phyloP scores from a whole-genome alignment of 148 eudicot species.

The Polygonum maritimum region DNA sequence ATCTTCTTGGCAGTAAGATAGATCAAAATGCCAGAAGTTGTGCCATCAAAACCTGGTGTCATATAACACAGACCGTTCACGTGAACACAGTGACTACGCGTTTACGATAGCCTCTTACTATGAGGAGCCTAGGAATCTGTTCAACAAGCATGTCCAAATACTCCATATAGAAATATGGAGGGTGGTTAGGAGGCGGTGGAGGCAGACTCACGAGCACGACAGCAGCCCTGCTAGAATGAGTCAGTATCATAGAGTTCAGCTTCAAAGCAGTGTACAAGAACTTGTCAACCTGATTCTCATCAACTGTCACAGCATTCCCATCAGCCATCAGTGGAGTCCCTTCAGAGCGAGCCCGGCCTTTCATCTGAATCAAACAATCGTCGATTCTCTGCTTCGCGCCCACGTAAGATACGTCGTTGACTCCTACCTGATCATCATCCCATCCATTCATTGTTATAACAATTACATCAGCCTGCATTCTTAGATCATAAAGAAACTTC shows the following conservation, averaged over 20 bases:
- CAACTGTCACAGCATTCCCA: slow-evolving; percentile 61
- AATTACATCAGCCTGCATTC: slow-evolving; percentile 94
- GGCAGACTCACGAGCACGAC: slow-evolving; percentile 95
- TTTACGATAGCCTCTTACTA: slow-evolving; percentile 83
- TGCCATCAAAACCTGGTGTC: neutral
- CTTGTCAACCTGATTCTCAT: slow-evolving; percentile 88
- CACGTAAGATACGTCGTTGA: slow-evolving; percentile 57
- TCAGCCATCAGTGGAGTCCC: slow-evolving; percentile 65
- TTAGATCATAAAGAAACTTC: slow-evolving; percentile 87
- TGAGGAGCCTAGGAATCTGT: slow-evolving; percentile 86
- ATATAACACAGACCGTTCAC: slow-evolving; percentile 16
- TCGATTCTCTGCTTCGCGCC: slow-evolving; percentile 57
- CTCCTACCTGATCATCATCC: slow-evolving; percentile 57
- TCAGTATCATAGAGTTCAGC: slow-evolving; percentile 67
- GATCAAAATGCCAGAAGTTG: too few species aligned
- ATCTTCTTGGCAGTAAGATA: neutral
- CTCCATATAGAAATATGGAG: slow-evolving; percentile 87
- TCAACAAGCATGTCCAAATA: slow-evolving; percentile 94
- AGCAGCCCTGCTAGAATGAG: slow-evolving; percentile 85
- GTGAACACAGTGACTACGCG: slow-evolving; percentile 94
- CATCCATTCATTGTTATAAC: slow-evolving; percentile 84
- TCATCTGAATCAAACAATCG: slow-evolving; percentile 51
- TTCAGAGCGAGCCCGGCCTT: slow-evolving; percentile 45
- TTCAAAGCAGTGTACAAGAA: slow-evolving; percentile 76
- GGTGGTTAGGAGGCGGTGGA: slow-evolving; percentile 87